These are phyloP conservation scores for Porpolomopsis calyptriformis DNA, from an alignment of 768 basidiomycete genomes.

Conservation along the genomic window DNA sequence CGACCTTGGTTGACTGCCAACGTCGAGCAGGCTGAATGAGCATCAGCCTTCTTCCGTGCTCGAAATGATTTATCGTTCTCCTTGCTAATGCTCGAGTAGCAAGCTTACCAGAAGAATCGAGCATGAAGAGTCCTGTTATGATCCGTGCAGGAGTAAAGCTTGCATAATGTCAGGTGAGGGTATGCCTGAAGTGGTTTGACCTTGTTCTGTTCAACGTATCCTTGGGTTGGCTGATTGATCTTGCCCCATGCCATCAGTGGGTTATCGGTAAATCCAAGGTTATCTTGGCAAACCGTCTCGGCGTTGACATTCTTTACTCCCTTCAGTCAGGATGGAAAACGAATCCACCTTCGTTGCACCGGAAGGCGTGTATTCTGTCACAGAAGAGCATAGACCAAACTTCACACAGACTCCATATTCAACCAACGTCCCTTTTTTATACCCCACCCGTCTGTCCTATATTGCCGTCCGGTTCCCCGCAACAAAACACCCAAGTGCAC, in stretches of 20 bases:
- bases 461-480: slow-evolving; percentile 54
- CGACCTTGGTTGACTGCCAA: slow-evolving; percentile 42
- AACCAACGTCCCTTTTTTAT: slow-evolving; percentile 27
- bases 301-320: background rate
- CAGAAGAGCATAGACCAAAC: slow-evolving; percentile 72
- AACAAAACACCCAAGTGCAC: slow-evolving; percentile 41
- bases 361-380: slow-evolving; percentile 82
- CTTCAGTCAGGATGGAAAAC: slow-evolving; percentile 52
- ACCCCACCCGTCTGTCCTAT: slow-evolving; percentile 55
- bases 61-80: background rate
- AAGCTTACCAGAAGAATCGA: background rate
- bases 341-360: slow-evolving; percentile 80
- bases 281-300: too few species aligned
- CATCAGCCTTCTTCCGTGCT: background rate
- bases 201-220: too few species aligned
- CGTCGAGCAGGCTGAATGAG: slow-evolving; percentile 18
- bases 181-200: too few species aligned
- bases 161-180: too few species aligned
- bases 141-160: background rate
- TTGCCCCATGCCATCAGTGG: background rate
- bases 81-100: background rate
- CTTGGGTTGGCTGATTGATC: background rate
- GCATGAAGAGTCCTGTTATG: background rate
- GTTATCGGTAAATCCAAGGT: background rate
- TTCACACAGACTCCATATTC: slow-evolving; percentile 32